Evolutionary conservation across 768 basidiomycete species (phyloP), one percentile per base, ranked within the genome.

Genomic region (Tylopilus vinaceipallidus): DNA sequence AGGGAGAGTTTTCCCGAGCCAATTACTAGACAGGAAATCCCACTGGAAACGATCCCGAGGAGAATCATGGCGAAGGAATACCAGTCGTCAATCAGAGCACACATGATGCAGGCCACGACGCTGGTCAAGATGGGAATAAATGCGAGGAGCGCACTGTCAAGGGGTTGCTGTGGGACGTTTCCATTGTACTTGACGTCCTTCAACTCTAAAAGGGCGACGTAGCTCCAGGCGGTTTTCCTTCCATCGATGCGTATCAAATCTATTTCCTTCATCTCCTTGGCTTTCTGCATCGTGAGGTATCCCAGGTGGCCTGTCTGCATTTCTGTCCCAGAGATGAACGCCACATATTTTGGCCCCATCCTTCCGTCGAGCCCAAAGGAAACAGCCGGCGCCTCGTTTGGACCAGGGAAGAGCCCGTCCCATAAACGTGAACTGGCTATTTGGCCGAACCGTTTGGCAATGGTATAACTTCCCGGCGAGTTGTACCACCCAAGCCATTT

Each of bases 401-500:
- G 54, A 11, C 68, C 68, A 7, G 68, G 68, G 40, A 63, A 71
- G 1, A 70, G 49, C 9, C 65, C 68, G 44, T 63, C 60, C 68
- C 68, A 69, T 38, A 69, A 19, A 17, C 58, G 57, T 5, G 61
- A 54, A 13, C 47, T 49, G 7, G 70, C 67, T 10, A 71, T 26
- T 23, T 60, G 59, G 12, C 66, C 67, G 19, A 66, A 71, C 14
- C 44, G 56, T 44, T 64, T 71, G 3, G 69, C 70, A 19, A 72
- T 45, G 1, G 54, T 60, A 22, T 68, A 70, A 45, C 70, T 68
- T 12, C 70, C 70, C 0, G 71, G 70, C 7, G 69, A 68, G 37
- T 71, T 72, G 44, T 72, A 69, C 65, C 64, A 71, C 7, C 71
- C 70, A 3, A 71, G 32, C 66, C 64, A 72, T 42, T 27, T 60